These are phyloP conservation scores for Trichoderma reesei DNA, from an alignment of 495 filamentous ascomycete species.

Conservation along the genomic window DNA sequence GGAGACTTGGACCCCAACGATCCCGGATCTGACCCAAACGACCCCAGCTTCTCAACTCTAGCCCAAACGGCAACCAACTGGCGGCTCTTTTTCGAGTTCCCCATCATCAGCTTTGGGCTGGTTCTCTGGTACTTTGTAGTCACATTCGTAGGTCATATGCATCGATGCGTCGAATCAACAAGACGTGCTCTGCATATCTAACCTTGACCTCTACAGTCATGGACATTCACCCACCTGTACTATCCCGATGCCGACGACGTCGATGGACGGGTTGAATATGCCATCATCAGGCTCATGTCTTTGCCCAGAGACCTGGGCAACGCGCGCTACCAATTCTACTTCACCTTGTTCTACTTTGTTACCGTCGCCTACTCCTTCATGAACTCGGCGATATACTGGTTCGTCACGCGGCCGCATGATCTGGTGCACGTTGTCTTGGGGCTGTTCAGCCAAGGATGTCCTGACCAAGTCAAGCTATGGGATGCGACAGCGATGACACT, in stretches of 20 bases:
- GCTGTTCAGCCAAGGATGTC: no score
- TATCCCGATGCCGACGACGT: constrained; percentile 28
- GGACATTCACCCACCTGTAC: constrained; percentile 41
- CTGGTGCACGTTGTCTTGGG: not conserved
- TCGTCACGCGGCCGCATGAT: constrained; percentile 20
- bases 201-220: constrained; percentile 22
- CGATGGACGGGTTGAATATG: constrained; percentile 17
- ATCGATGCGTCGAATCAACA: not conserved
- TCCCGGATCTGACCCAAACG: no score
- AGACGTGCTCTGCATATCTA: constrained; percentile 8
- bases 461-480: no score
- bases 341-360: constrained; percentile 41
- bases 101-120: constrained; percentile 32
- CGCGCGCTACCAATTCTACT: constrained; percentile 29
- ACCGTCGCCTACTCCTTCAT: constrained; percentile 34
- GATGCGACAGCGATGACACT: no score
- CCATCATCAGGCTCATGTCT: constrained; percentile 26
- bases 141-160: constrained; percentile 26
- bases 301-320: constrained; percentile 25
- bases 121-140: constrained; percentile 36
- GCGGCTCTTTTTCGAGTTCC: constrained; percentile 39
- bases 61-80: constrained; percentile 23
- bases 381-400: constrained; percentile 39
- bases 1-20: no score
- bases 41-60: no score